Evolutionary conservation across 176 grass and related monocot species (phyloP).

Genomic region (Phoenix roebelenii): DNA sequence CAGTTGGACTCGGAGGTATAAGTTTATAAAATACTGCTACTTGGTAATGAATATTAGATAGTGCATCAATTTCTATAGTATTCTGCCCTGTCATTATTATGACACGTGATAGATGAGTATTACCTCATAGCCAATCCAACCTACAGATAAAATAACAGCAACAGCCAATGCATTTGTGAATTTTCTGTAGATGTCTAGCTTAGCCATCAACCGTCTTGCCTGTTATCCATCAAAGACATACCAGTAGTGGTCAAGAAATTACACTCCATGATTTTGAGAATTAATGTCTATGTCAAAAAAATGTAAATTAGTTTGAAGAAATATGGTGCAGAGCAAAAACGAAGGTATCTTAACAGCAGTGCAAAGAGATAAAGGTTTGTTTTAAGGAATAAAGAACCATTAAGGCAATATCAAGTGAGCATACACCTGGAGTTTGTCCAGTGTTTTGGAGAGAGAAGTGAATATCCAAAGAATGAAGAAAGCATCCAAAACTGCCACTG

Average conservation of each 20-base stretch:
- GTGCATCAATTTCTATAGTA: too few relatives aligned
- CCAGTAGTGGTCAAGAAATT: too few relatives aligned
- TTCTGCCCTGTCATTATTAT: too few relatives aligned
- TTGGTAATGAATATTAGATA: too few relatives aligned
- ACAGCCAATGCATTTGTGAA: conserved; percentile 4
- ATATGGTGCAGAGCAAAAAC: too few relatives aligned
- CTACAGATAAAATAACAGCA: conserved; percentile 2
- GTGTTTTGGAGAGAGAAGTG: conserved; percentile 6
- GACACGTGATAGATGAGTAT: too few relatives aligned
- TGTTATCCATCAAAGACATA: background rate
- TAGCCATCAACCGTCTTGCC: background rate
- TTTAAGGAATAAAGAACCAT: background rate
- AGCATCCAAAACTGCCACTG: conserved; percentile 1
- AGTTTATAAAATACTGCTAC: too few relatives aligned
- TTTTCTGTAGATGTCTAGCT: conserved; percentile 7
- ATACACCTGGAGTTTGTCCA: conserved; percentile 1
- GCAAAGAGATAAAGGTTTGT: background rate
- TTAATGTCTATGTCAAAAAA: too few relatives aligned
- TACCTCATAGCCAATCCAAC: conserved; percentile 6
- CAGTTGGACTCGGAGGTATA: too few relatives aligned
- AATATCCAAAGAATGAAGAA: conserved; percentile 8
- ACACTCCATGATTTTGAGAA: too few relatives aligned
- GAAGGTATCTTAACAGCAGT: too few relatives aligned
- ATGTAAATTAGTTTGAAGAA: too few relatives aligned
- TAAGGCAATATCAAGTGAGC: background rate